Base-by-base conservation (phyloP, 2,329 filamentous ascomycete species). In the Lachnellula occidentalis region DNA sequence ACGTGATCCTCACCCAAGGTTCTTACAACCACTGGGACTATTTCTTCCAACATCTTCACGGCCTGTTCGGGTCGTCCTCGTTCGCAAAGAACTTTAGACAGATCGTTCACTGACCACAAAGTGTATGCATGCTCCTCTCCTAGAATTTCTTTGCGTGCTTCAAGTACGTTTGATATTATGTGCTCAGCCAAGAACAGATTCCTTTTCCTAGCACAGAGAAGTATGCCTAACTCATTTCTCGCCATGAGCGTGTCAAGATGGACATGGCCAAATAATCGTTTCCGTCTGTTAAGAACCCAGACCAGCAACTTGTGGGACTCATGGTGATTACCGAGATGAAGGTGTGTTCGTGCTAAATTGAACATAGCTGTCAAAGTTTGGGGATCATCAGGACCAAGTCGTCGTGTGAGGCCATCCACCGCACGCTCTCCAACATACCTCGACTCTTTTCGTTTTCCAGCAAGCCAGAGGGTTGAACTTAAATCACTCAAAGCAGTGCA, bases 101-200 rank as follows among this genome's bases (percentile, higher is more conserved):
- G 56, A 49, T 70, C 64, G 22, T 67, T 66, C 39, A 71, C 61
- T 17, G 68, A 64, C 61, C 62, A 68, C 24, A 71, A 54, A 5
- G 67, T 69, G 48, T 68, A 69, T 14, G 69, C 64, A 59, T 72
- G 68, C 51, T 71, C 68, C 37, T 68, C 61, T 7, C 70, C 68
- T 11, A 71, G 57, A 19, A 24, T 51, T 15, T 39, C 27, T 39
- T 34, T 51, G 24, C 53, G 53, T 6, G 50, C 19, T 19, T 64
- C 58, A 22, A 63, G 49, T 9, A 67, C 61, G 11, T 57, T 51
- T 42, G 56, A 14, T 5, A 64, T 49, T 15, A 64, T 48, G 7
- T 42, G 9, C 45, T 59, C 55, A 9, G 63, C 62, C 24, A 24
- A 24, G 3, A 24, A 24, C 19, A 61, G 46, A 41, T 52, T 51